Evolutionary conservation across 2,329 filamentous ascomycete genomes (phyloP), one percentile per base, ranked within the genome.

Genomic region (Penicillium thymicola): DNA sequence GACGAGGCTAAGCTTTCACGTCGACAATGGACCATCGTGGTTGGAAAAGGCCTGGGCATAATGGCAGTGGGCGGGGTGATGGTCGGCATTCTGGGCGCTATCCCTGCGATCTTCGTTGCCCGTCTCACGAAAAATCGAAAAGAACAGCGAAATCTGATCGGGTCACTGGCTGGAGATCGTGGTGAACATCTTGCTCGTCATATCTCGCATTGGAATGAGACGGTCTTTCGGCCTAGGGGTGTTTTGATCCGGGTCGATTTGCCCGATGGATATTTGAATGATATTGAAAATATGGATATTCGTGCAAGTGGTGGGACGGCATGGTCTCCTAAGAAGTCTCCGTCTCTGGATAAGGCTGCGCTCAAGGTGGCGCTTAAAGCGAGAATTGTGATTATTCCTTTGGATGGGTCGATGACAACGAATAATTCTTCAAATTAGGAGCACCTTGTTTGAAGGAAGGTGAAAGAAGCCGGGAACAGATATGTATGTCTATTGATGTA

Each of bases 171-270:
- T 1, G 55, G 64, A 13, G 45, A 14, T 5, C 32, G 51, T 1
- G 51, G 54, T 1, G 34, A 54, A 25, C 51, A 46, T 5, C 58
- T 72, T 1, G 51, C 66, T 16, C 53, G 44, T 0, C 64, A 67
- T 45, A 64, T 72, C 25, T 51, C 61, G 0, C 21, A 51, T 4
- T 72, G 70, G 70, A 72, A 72, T 42, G 64, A 68, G 30, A 57
- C 55, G 4, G 67, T 68, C 41, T 72, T 72, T 45, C 40, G 56
- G 23, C 68, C 68, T 1, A 54, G 65, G 11, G 68, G 68, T 2
- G 38, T 72, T 11, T 21, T 72, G 44, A 69, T 72, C 16, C 62
- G 70, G 21, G 60, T 72, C 10, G 70, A 72, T 54, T 53, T 72
- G 34, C 70, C 70, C 0, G 61, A 65, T 43, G 66, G 71, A 49